Percentiles rank a stretch among this genome's conserved stretches.
Conservation (phyloP, 2,329 filamentous ascomycete species). For the Monilinia laxa region DNA sequence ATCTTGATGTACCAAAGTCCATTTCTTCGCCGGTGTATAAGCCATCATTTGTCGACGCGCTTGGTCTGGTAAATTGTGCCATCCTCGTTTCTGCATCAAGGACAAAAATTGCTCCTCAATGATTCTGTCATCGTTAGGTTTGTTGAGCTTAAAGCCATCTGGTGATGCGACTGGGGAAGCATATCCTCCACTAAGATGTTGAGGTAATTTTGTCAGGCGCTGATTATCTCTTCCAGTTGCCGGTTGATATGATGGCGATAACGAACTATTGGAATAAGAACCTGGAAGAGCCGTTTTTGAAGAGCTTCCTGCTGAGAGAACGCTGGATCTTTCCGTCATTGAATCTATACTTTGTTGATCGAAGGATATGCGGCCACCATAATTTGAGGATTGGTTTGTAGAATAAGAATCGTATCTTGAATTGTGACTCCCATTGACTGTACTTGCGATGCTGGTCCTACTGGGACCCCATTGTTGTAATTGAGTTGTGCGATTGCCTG, state of each 20-base stretch:
- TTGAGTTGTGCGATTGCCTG: conserved; percentile 67
- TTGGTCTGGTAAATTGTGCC: conserved; percentile 95
- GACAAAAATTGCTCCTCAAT: conserved; percentile 90
- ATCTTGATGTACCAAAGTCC: conserved; percentile 95
- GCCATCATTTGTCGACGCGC: conserved; percentile 94
- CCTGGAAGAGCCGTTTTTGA: conserved; percentile 54
- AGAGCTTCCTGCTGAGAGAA: conserved; percentile 57
- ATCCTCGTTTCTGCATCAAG: conserved; percentile 95
- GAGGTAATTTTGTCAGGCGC: conserved; percentile 54
- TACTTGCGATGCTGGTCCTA: conserved; percentile 50
- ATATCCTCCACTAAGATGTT: conserved; percentile 31
- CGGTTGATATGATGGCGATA: conserved; percentile 36
- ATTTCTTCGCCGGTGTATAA: conserved; percentile 93
- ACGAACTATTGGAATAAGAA: conserved; percentile 56
- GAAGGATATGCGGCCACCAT: conserved; percentile 49
- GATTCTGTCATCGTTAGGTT: conserved; percentile 76
- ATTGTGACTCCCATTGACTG: conserved; percentile 52
- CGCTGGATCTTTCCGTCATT: conserved; percentile 54
- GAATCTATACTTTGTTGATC: conserved; percentile 67
- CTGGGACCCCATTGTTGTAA: conserved; percentile 73
- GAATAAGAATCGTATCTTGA: conserved; percentile 65
- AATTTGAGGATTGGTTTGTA: conserved; percentile 40
- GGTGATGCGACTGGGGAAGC: conserved; percentile 29
- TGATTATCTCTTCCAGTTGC: conserved; percentile 50
- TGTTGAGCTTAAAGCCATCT: conserved; percentile 59